Evolutionary conservation across 257 asterid genomes (phyloP).

Genomic region (Mentha longifolia): DNA sequence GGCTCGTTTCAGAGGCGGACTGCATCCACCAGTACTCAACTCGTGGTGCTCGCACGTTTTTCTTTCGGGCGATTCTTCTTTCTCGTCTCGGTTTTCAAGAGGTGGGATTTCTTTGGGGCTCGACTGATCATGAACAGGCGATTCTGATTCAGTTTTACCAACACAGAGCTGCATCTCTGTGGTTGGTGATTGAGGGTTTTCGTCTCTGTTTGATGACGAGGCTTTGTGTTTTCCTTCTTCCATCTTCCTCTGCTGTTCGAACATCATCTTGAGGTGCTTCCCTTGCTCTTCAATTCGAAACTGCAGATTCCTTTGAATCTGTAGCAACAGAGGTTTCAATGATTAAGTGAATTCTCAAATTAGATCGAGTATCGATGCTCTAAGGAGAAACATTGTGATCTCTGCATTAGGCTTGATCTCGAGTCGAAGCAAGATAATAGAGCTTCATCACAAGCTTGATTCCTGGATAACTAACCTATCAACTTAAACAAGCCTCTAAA

Average conservation of each 20-base stretch:
- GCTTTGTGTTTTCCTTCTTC: constrained; percentile 56
- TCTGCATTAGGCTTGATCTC: background rate
- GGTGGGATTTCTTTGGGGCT: constrained; percentile 23
- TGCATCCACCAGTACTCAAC: constrained; percentile 17
- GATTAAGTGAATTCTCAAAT: background rate
- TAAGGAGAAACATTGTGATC: background rate
- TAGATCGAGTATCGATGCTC: background rate
- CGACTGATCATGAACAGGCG: constrained; percentile 34
- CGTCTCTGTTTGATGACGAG: constrained; percentile 44
- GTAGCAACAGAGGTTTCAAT: constrained; percentile 28
- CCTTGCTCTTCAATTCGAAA: constrained; percentile 93
- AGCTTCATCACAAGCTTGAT: background rate
- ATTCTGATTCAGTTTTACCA: constrained; percentile 36
- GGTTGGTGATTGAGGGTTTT: constrained; percentile 32
- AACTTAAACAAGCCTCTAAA: background rate
- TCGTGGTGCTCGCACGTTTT: constrained; percentile 40
- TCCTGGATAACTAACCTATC: no score
- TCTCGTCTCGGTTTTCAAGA: constrained; percentile 25
- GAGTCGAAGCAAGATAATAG: background rate
- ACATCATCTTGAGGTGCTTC: constrained; percentile 73
- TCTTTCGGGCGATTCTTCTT: constrained; percentile 41
- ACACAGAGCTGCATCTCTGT: constrained; percentile 36
- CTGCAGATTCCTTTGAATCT: constrained; percentile 93
- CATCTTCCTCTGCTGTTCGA: constrained; percentile 72
- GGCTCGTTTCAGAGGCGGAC: constrained; percentile 55